Conservation (phyloP, 2,329 filamentous ascomycete species). For the Ceratocystis cacaofunesta region DNA sequence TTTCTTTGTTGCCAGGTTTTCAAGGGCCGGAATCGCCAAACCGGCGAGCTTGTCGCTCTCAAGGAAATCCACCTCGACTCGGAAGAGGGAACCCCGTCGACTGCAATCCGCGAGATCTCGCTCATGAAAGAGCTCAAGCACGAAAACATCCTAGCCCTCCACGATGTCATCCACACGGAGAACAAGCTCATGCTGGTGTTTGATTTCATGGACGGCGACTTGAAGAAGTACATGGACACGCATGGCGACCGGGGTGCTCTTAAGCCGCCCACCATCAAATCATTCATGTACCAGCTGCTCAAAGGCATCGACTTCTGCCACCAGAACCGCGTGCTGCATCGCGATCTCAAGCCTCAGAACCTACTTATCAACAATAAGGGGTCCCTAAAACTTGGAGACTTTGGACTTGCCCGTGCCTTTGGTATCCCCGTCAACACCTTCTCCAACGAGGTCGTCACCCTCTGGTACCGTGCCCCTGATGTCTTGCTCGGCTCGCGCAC, state of each 20-base stretch:
- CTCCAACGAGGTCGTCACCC: slow-evolving; percentile 90
- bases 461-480: slow-evolving; percentile 95
- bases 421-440: slow-evolving; percentile 97
- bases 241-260: slow-evolving; percentile 78
- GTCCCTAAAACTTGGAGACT: slow-evolving; percentile 83
- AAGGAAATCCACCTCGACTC: slow-evolving; percentile 99
- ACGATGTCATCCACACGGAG: slow-evolving; percentile 98
- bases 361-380: slow-evolving; percentile 87
- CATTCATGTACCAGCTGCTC: slow-evolving; percentile 96
- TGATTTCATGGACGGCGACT: slow-evolving; percentile 95
- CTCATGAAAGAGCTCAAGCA: slow-evolving; percentile 99
- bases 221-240: slow-evolving; percentile 98
- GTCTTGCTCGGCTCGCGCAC: slow-evolving; percentile 86
- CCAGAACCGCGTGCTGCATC: slow-evolving; percentile 88
- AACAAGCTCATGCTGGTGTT: slow-evolving; percentile 99
- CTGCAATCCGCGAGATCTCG: slow-evolving; percentile 94
- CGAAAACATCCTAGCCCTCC: slow-evolving; percentile 90
- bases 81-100: slow-evolving; percentile 93
- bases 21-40: slow-evolving; percentile 94
- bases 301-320: slow-evolving; percentile 96
- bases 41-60: slow-evolving; percentile 86
- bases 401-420: slow-evolving; percentile 84
- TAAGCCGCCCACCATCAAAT: slow-evolving; percentile 84
- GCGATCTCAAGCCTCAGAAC: slow-evolving; percentile 92
- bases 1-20: slow-evolving; percentile 52